phyloP scores from a whole-genome alignment of 1,139 yeast genomes.

The Hanseniaspora uvarum region DNA sequence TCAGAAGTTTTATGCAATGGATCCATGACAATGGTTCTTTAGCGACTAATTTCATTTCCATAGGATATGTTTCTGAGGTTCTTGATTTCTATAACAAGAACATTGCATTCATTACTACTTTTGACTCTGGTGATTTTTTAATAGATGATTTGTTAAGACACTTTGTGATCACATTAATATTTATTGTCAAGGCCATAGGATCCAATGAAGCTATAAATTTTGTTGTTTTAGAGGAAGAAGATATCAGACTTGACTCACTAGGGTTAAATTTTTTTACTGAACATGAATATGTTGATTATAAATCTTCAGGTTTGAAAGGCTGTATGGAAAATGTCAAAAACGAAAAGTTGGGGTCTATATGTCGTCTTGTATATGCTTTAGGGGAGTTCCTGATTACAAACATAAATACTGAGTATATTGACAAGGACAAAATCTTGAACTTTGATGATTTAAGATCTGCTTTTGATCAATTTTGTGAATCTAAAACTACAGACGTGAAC shows the following conservation, averaged over 20 bases:
- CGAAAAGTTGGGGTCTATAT: background rate
- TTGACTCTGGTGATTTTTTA: constrained; percentile 28
- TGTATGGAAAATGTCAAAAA: constrained; percentile 18
- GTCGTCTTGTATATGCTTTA: background rate
- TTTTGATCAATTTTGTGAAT: background rate
- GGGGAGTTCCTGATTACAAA: constrained; percentile 2
- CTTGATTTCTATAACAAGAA: constrained; percentile 36
- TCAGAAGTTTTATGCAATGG: constrained; percentile 48
- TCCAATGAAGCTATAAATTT: constrained; percentile 41
- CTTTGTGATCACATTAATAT: constrained; percentile 27
- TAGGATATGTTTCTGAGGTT: constrained; percentile 50
- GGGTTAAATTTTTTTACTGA: constrained; percentile 33
- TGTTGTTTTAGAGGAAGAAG: constrained; percentile 69
- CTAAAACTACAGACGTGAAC: background rate
- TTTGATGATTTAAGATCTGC: background rate
- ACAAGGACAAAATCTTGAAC: background rate
- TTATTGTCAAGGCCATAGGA: constrained; percentile 37
- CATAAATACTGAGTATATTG: background rate
- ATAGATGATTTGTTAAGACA: constrained; percentile 43
- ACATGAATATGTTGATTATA: constrained; percentile 19
- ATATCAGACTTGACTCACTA: constrained; percentile 55
- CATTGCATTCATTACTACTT: constrained; percentile 23
- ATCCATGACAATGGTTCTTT: constrained; percentile 43
- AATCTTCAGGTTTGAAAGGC: constrained; percentile 18
- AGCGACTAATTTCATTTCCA: constrained; percentile 54